phyloP scores from a whole-genome alignment of 2,329 filamentous ascomycete genomes.

The Podosphaera xanthii region DNA sequence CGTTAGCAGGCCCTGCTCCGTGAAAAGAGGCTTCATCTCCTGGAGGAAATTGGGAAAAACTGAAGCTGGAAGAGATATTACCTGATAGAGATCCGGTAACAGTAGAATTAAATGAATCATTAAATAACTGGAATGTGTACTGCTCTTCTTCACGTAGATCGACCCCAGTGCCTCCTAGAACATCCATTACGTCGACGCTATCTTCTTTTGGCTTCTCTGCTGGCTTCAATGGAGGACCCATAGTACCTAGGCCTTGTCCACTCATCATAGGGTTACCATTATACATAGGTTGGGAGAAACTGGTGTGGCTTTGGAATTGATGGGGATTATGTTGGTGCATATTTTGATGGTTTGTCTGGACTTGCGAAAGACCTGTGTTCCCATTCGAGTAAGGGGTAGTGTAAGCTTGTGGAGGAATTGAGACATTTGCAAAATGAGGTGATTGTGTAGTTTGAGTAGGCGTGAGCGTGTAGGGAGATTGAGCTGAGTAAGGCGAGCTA shows the following conservation, averaged over 20 bases:
- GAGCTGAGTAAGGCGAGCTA: slow-evolving; percentile 31
- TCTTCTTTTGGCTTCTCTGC: slow-evolving; percentile 32
- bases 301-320: not conserved
- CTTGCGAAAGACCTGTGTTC: slow-evolving; percentile 9
- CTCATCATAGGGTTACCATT: slow-evolving; percentile 4
- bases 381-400: slow-evolving; percentile 17
- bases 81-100: slow-evolving; percentile 20
- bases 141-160: slow-evolving; percentile 74
- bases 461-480: slow-evolving; percentile 22
- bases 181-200: slow-evolving; percentile 58
- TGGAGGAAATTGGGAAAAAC: slow-evolving; percentile 31
- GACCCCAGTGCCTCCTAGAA: slow-evolving; percentile 64
- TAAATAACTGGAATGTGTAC: slow-evolving; percentile 46
- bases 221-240: slow-evolving; percentile 37
- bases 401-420: slow-evolving; percentile 13
- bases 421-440: slow-evolving; percentile 15
- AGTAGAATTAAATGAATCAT: slow-evolving; percentile 25
- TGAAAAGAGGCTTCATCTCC: slow-evolving; percentile 36
- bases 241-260: slow-evolving; percentile 19
- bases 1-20: slow-evolving; percentile 41
- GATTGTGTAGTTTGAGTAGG: slow-evolving; percentile 3
- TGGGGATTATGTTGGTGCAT: not conserved
- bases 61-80: slow-evolving; percentile 19
- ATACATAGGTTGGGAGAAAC: slow-evolving; percentile 1
- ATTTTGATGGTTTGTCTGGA: slow-evolving; percentile 11